Base-by-base conservation (phyloP, 2,329 filamentous ascomycete species). In the Alternaria ventricosa region DNA sequence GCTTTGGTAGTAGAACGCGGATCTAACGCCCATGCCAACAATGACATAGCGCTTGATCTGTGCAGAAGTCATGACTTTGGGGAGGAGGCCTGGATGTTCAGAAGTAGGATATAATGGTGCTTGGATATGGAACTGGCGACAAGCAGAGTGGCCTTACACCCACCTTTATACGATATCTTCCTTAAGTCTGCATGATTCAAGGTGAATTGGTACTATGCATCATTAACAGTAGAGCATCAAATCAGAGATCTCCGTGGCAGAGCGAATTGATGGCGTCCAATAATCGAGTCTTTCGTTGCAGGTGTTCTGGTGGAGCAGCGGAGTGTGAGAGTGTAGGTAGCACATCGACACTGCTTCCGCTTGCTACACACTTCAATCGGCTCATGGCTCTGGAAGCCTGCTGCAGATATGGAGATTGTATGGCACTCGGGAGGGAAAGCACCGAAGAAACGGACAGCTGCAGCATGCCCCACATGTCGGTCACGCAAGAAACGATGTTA, bases 1-100 rank as follows among this genome's bases (percentile, higher is more conserved):
- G 46, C 86, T 86, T 1, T 83, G 84, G 79, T 88, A 89, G 78
- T 87, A 89, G 81, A 89, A 88, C 59, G 82, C 83, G n/a, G 87
- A 84, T 13, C 87, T 84, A n/a, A 86, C 86, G 20, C 87, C 87
- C 2, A 85, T 86, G 71, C 87, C 87, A 12, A 89, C 82, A 30
- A 88, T 77, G 72, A 86, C 86, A 68, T 88, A 88, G 41, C 58
- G 62, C 54, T 74, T 74, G 49, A 60, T 23, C 12, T 55, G 49
- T 20, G 57, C 27, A 36, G 36, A 45, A 60, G 49, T 12, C 57
- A 59, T 59, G 13, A 4, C 33, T 22, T 5, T 3, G 3, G 25
- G 23, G 11, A 11, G 5, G 6, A 12, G 41, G 13, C 9, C 11
- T 7, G 9, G 5, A n/a, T 33, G 4, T 6, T 3, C 4, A 28